phyloP scores from a whole-genome alignment of 805 yeast species.

The Saccharomycopsis javanensis region DNA sequence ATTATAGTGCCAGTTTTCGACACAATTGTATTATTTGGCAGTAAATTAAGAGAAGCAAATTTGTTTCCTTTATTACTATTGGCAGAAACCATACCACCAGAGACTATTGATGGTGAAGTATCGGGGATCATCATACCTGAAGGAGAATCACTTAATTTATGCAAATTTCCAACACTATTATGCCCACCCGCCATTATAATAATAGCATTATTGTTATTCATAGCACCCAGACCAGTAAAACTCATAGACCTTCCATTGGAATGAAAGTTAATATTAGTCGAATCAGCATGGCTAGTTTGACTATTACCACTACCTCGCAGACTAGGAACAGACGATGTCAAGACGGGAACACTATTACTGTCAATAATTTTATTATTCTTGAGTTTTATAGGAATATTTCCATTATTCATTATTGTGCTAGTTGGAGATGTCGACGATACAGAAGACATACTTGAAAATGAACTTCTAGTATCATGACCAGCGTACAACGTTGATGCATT shows the following conservation, averaged over 20 bases:
- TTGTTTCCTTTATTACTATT: background rate
- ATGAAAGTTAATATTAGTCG: background rate
- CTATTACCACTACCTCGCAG: background rate
- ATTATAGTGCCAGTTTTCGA: background rate
- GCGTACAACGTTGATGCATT: background rate
- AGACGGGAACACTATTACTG: background rate
- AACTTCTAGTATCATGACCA: background rate
- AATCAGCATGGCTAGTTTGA: background rate
- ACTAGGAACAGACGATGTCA: background rate
- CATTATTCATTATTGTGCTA: background rate
- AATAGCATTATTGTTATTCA: constrained; percentile 15
- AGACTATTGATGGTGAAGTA: background rate
- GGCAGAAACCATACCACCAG: background rate
- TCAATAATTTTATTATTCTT: background rate
- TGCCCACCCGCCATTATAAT: background rate
- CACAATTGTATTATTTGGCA: background rate
- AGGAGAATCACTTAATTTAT: constrained; percentile 30
- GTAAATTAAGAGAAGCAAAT: background rate
- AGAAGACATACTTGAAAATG: constrained; percentile 1
- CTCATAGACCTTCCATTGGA: background rate
- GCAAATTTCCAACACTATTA: constrained; percentile 29
- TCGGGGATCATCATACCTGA: background rate
- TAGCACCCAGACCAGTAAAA: background rate
- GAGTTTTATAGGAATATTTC: background rate
- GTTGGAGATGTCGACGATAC: constrained; percentile 16